phyloP scores from a whole-genome alignment of 768 basidiomycete genomes.

The Pisolithus orientalis region DNA sequence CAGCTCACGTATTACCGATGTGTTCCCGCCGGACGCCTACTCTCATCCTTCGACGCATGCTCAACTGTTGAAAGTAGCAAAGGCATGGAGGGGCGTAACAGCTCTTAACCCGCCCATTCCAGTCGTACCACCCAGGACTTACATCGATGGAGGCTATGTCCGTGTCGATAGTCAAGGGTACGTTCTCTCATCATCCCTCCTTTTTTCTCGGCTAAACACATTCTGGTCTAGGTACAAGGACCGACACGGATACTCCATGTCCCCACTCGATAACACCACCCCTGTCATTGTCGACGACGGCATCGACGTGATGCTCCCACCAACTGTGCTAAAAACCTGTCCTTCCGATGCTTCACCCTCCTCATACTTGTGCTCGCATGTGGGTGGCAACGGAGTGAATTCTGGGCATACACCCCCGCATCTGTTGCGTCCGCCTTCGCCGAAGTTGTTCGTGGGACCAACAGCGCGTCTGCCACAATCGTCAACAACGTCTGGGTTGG shows the following conservation, averaged over 20 bases:
- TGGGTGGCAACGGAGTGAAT: not conserved
- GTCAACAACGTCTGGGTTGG: slow-evolving; percentile 15
- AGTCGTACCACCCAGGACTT: slow-evolving; percentile 17
- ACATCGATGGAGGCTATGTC: slow-evolving; percentile 13
- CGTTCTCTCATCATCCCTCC: slow-evolving; percentile 1
- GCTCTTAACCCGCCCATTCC: slow-evolving; percentile 36
- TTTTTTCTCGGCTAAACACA: slow-evolving; percentile 10
- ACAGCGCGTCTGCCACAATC: not conserved
- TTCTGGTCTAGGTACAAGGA: slow-evolving; percentile 18
- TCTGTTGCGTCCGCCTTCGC: slow-evolving; percentile 23
- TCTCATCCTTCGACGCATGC: slow-evolving; percentile 35
- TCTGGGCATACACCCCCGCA: slow-evolving; percentile 17
- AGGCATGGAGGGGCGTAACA: slow-evolving; percentile 63
- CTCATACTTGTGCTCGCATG: slow-evolving; percentile 1
- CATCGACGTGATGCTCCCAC: slow-evolving; percentile 13
- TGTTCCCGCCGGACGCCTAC: slow-evolving; percentile 27
- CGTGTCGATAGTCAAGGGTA: slow-evolving; percentile 24
- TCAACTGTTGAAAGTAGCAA: slow-evolving; percentile 52
- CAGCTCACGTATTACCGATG: slow-evolving; percentile 32
- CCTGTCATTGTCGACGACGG: slow-evolving; percentile 31
- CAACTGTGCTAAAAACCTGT: slow-evolving; percentile 18
- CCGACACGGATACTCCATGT: slow-evolving; percentile 23
- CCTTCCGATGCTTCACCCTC: not conserved
- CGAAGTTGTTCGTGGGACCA: slow-evolving; percentile 18
- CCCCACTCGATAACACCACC: slow-evolving; percentile 25